These are phyloP conservation scores for Hypoxylon cercidicola DNA, from an alignment of 495 filamentous ascomycete genomes.

Conservation along the genomic window DNA sequence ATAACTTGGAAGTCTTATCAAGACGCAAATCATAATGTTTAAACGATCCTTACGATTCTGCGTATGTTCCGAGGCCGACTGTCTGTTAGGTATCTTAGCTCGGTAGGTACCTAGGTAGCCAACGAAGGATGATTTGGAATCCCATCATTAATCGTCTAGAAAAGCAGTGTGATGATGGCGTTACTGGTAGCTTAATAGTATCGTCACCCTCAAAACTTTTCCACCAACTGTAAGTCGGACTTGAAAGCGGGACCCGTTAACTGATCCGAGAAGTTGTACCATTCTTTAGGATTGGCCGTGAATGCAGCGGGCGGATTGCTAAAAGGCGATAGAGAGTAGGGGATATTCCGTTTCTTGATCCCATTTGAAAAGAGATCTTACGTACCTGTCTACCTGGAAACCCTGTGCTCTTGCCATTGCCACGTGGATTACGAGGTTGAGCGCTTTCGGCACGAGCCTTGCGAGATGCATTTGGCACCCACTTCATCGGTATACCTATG, in stretches of 20 bases:
- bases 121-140: too few species aligned
- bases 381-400: constrained; percentile 28
- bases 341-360: constrained; percentile 25
- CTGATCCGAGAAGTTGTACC: not conserved
- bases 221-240: not conserved
- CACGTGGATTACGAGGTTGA: constrained; percentile 36
- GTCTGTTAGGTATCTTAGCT: too few species aligned
- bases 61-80: too few species aligned
- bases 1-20: too few species aligned
- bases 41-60: too few species aligned
- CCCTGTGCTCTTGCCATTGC: constrained; percentile 16
- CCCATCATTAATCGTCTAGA: too few species aligned
- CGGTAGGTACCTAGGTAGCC: too few species aligned
- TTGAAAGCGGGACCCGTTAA: constrained; percentile 3
- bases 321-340: constrained; percentile 7
- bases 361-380: constrained; percentile 8
- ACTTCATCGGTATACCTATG: constrained; percentile 11
- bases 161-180: too few species aligned
- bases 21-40: too few species aligned
- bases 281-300: constrained; percentile 10
- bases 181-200: constrained; percentile 4
- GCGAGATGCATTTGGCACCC: constrained; percentile 24
- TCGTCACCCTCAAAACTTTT: not conserved
- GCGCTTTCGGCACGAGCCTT: constrained; percentile 26
- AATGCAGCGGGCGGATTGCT: constrained; percentile 10